Conservation (phyloP, 345 rosid species). For the Citrus hindsii region DNA sequence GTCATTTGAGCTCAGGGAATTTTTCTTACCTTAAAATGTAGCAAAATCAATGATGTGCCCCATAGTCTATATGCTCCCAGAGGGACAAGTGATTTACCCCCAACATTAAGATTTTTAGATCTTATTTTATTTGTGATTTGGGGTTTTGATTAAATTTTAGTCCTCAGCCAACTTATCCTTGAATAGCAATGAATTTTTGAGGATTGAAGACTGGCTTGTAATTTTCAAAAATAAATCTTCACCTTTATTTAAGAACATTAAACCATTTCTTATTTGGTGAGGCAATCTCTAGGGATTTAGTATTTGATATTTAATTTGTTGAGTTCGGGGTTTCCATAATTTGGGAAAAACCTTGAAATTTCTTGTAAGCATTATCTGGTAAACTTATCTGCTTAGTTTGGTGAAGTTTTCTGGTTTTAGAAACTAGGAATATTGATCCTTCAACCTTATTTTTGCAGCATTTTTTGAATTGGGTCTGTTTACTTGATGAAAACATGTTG, state of each 20-base stretch:
- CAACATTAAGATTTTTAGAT: background rate
- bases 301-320: background rate
- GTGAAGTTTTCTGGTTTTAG: background rate
- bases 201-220: background rate
- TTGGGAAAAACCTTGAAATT: background rate
- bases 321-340: background rate
- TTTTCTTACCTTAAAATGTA: background rate
- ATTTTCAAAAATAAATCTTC: background rate
- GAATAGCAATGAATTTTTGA: too few relatives aligned
- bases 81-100: background rate
- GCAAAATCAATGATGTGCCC: background rate
- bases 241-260: background rate
- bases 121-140: background rate
- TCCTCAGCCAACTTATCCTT: background rate
- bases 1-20: background rate
- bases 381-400: background rate
- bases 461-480: background rate
- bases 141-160: background rate
- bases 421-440: background rate
- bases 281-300: background rate
- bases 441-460: background rate
- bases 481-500: background rate
- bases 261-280: background rate
- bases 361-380: background rate
- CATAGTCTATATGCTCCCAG: background rate